Base-by-base conservation (phyloP, 495 filamentous ascomycete genomes). In the Xylaria curta region DNA sequence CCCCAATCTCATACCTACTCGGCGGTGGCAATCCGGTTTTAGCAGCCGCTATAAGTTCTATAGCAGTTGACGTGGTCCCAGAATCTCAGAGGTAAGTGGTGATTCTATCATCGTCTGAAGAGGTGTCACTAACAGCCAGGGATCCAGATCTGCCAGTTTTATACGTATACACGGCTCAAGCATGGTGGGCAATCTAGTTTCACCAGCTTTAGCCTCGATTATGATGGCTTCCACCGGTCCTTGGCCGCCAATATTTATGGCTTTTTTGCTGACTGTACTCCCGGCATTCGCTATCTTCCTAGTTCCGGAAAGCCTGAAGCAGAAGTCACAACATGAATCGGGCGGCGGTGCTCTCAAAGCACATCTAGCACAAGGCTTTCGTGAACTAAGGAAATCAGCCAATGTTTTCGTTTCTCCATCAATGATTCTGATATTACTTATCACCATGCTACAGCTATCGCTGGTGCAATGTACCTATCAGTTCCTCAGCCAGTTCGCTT, bases 151-250 rank as follows among this genome's bases (percentile, higher is more conserved):
- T 1, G 76, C 79, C 12, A 80, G 84, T 12, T 91, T 90, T 75
- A 85, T 90, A 72, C 85, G 81, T 44, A 80, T 86, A 79, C 80
- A 68, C 80, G 85, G 66, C 79, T 79, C 54, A 73, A 77, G 81
- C 1, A 82, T 91, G 77, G 78, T 83, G 1, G 86, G 84, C n/a
- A 86, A 87, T 56, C 82, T 78, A 38, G 51, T 87, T 12, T 85
- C 85, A 0, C 87, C 85, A 21, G 83, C 88, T 8, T 60, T 89
- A 2, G 84, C 86, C 19, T 87, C 88, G 3, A 82, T 81, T 73
- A 76, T 91, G 46, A 91, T 91, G 89, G 73, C 81, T 4, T 70
- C 82, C 60, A 83, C 86, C 42, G 87, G 87, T 0, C 91, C 89
- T 84, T 83, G 88, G 49, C 86, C 89, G 0, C 66, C 85, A 15